These are phyloP conservation scores for Chrysophaeum taylorii DNA, from an alignment of 352 stramenopile species.

Conservation along the genomic window DNA sequence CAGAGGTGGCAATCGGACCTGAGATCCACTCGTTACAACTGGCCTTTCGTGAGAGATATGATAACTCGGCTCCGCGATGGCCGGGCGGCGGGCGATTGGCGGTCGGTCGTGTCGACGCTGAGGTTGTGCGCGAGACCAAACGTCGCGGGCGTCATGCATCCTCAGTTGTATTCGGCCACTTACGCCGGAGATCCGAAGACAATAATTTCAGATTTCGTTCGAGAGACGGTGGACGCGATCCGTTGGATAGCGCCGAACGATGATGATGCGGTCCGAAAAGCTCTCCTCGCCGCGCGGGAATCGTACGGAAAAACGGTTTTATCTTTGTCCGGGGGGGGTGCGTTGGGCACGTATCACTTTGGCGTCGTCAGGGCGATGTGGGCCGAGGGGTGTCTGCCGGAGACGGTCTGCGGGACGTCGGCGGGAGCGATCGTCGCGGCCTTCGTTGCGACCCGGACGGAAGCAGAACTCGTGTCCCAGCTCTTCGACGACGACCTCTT, in stretches of 20 bases:
- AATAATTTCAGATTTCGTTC: conserved; percentile 45
- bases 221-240: conserved; percentile 43
- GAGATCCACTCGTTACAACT: conserved; percentile 51
- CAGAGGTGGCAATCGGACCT: too few species aligned
- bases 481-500: conserved; percentile 41
- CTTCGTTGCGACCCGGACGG: conserved; percentile 51
- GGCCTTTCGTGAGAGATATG: conserved; percentile 46
- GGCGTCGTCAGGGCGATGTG: conserved; percentile 74
- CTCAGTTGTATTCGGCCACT: conserved; percentile 50
- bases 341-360: conserved; percentile 87
- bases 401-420: conserved; percentile 52
- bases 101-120: conserved; percentile 42
- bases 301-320: conserved; percentile 88
- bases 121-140: conserved; percentile 57
- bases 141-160: conserved; percentile 55
- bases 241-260: conserved; percentile 42
- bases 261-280: conserved; percentile 23
- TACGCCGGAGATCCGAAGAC: conserved; percentile 50
- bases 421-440: conserved; percentile 49
- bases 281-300: conserved; percentile 45
- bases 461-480: conserved; percentile 44
- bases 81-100: conserved; percentile 33
- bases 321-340: conserved; percentile 85
- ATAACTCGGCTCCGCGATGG: conserved; percentile 29
- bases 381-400: conserved; percentile 41